Conservation (phyloP, 805 yeast species). For the Candida germanica region DNA sequence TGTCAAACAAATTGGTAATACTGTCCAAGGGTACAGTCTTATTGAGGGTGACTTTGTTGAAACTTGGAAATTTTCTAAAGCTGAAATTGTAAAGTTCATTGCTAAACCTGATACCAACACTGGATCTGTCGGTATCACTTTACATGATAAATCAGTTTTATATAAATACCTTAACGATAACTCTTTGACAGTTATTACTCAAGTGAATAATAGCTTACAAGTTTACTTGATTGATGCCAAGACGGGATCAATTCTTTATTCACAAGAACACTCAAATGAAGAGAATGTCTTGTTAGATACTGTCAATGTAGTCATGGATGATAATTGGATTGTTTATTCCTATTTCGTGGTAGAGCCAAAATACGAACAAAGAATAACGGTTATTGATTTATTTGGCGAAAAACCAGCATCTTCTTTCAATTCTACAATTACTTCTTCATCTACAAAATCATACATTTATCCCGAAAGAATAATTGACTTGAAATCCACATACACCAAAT, state of each 20-base stretch:
- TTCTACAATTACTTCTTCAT: slow-evolving; percentile 19
- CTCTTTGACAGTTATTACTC: slow-evolving; percentile 47
- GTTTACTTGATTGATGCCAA: slow-evolving; percentile 62
- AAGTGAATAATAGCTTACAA: slow-evolving; percentile 27
- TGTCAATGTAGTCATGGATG: slow-evolving; percentile 63
- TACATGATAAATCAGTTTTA: slow-evolving; percentile 68
- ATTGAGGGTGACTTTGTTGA: slow-evolving; percentile 11
- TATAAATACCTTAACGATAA: slow-evolving; percentile 84
- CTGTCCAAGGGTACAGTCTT: slow-evolving; percentile 22
- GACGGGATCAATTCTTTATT: slow-evolving; percentile 61
- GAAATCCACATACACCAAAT: slow-evolving; percentile 37
- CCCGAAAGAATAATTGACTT: slow-evolving; percentile 58
- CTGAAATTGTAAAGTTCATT: slow-evolving; percentile 15
- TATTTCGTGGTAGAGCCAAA: slow-evolving; percentile 50
- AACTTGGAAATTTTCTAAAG: slow-evolving; percentile 31
- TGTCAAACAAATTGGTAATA: slow-evolving; percentile 5
- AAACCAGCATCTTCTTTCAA: slow-evolving; percentile 22
- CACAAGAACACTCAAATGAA: slow-evolving; percentile 38
- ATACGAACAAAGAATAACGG: slow-evolving; percentile 55
- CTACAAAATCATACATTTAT: slow-evolving; percentile 54
- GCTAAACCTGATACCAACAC: slow-evolving; percentile 23
- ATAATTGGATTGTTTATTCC: slow-evolving; percentile 77
- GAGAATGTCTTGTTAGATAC: slow-evolving; percentile 37
- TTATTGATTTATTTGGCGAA: slow-evolving; percentile 74
- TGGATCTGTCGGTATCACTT: slow-evolving; percentile 61